Evolutionary conservation across 129 eudicot genomes (phyloP).

Genomic region (Cynara cardunculus): DNA sequence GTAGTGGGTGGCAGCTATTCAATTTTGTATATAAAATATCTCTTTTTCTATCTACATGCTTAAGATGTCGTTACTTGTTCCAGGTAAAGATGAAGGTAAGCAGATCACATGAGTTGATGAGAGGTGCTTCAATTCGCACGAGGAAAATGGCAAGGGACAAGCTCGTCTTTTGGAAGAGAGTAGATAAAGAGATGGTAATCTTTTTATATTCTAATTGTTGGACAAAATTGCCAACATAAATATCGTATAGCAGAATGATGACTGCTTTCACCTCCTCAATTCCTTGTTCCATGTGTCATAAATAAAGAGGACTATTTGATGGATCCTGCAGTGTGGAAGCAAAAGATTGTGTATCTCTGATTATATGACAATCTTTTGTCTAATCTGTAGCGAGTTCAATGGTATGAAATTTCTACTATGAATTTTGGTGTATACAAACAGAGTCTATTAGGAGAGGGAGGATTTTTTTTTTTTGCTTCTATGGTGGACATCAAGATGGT

Average conservation of each 20-base stretch:
- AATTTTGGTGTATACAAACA: background rate
- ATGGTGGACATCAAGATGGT: background rate
- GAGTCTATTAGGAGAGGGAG: background rate
- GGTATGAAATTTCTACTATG: background rate
- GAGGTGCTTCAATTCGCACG: slow-evolving; percentile 84
- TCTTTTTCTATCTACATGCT: slow-evolving; percentile 5
- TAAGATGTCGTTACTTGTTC: background rate
- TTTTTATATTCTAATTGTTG: background rate
- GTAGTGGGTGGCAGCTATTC: background rate
- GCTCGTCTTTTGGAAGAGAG: slow-evolving; percentile 93
- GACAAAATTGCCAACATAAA: background rate
- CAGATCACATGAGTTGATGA: slow-evolving; percentile 92
- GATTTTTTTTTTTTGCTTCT: background rate
- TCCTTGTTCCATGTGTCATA: background rate
- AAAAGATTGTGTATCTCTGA: too few relatives aligned
- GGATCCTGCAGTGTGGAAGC: background rate
- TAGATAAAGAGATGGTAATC: slow-evolving; percentile 95
- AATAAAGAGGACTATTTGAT: background rate
- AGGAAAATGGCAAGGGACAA: slow-evolving; percentile 90
- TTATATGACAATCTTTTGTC: background rate
- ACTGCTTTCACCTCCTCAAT: too few relatives aligned
- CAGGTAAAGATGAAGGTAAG: slow-evolving; percentile 95
- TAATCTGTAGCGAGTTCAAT: background rate
- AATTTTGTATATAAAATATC: background rate
- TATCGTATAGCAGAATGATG: background rate